phyloP scores from a whole-genome alignment of 2,329 filamentous ascomycete species.

The Aspergillus fumigatus region DNA sequence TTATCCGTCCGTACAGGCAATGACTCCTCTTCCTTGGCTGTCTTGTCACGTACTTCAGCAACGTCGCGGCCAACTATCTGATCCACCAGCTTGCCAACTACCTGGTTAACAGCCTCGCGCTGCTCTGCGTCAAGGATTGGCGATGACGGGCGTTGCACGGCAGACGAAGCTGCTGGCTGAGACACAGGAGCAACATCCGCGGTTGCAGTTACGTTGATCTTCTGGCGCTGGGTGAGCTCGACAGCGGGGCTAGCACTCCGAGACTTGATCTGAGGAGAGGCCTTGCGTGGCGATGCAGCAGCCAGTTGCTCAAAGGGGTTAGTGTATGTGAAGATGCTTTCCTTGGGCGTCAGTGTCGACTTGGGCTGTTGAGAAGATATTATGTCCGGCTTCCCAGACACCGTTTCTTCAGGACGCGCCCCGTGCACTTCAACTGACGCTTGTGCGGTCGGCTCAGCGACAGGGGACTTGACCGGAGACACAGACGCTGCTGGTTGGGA shows the following conservation, averaged over 20 bases:
- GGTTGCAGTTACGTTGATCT: slow-evolving; percentile 19
- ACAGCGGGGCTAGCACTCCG: slow-evolving; percentile 40
- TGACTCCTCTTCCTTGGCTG: slow-evolving; percentile 49
- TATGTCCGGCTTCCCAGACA: slow-evolving; percentile 27
- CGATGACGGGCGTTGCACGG: slow-evolving; percentile 16
- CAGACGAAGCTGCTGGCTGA: slow-evolving; percentile 8
- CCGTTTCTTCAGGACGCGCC: slow-evolving; percentile 11
- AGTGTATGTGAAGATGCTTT: slow-evolving; percentile 62
- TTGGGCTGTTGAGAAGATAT: slow-evolving; percentile 33
- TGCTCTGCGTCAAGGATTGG: slow-evolving; percentile 29
- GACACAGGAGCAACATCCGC: slow-evolving; percentile 13
- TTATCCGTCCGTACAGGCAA: slow-evolving; percentile 23
- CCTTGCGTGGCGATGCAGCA: slow-evolving; percentile 60
- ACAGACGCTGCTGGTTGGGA: slow-evolving; percentile 41
- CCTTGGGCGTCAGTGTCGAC: slow-evolving; percentile 32
- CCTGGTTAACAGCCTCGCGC: slow-evolving; percentile 67
- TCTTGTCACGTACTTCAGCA: slow-evolving; percentile 60
- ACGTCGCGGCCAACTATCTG: slow-evolving; percentile 54
- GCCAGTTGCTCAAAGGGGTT: slow-evolving; percentile 69
- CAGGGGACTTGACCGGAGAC: slow-evolving; percentile 28
- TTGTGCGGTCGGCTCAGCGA: slow-evolving; percentile 14
- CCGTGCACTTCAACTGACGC: slow-evolving; percentile 10
- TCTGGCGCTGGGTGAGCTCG: slow-evolving; percentile 21
- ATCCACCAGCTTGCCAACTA: slow-evolving; percentile 61
- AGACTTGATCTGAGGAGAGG: slow-evolving; percentile 46